Percentiles rank a stretch among this genome's conserved stretches.
These are phyloP conservation scores for Helianthus tuberosus DNA, from an alignment of 129 eudicot species.

Conservation along the genomic window DNA sequence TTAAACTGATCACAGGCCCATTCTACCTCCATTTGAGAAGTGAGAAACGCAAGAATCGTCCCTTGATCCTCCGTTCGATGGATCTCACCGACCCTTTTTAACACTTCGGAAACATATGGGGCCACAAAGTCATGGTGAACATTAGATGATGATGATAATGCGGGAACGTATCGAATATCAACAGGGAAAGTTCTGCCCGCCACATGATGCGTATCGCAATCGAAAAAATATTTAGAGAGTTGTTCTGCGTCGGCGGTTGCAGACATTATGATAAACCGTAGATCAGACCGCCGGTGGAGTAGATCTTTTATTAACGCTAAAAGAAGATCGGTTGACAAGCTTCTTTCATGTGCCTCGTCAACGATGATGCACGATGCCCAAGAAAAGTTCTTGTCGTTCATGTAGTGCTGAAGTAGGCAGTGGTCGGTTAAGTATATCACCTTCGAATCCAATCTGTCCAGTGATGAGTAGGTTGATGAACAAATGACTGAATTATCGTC, in stretches of 20 bases:
- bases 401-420: slow-evolving; percentile 86
- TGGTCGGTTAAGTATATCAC: slow-evolving; percentile 84
- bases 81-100: slow-evolving; percentile 66
- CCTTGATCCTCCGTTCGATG: slow-evolving; percentile 66
- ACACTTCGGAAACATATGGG: slow-evolving; percentile 57
- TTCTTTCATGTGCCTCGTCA: slow-evolving; percentile 98
- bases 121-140: slow-evolving; percentile 36
- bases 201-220: slow-evolving; percentile 67
- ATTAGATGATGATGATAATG: slow-evolving; percentile 32
- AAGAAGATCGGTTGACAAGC: slow-evolving; percentile 88
- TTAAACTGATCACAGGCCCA: slow-evolving; percentile 87
- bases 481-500: slow-evolving; percentile 42
- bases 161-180: slow-evolving; percentile 66
- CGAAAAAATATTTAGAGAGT: slow-evolving; percentile 65
- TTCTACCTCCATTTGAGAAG: slow-evolving; percentile 89
- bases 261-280: slow-evolving; percentile 90
- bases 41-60: slow-evolving; percentile 81
- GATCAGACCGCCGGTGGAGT: slow-evolving; percentile 55
- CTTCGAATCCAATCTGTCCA: slow-evolving; percentile 42
- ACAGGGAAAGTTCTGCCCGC: slow-evolving; percentile 87
- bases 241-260: slow-evolving; percentile 92
- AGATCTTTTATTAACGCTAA: slow-evolving; percentile 72
- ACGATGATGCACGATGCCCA: slow-evolving; percentile 80
- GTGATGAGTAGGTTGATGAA: slow-evolving; percentile 58
- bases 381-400: slow-evolving; percentile 65